Base-by-base conservation (phyloP, 2,329 filamentous ascomycete genomes). In the Aspergillus sp. region DNA sequence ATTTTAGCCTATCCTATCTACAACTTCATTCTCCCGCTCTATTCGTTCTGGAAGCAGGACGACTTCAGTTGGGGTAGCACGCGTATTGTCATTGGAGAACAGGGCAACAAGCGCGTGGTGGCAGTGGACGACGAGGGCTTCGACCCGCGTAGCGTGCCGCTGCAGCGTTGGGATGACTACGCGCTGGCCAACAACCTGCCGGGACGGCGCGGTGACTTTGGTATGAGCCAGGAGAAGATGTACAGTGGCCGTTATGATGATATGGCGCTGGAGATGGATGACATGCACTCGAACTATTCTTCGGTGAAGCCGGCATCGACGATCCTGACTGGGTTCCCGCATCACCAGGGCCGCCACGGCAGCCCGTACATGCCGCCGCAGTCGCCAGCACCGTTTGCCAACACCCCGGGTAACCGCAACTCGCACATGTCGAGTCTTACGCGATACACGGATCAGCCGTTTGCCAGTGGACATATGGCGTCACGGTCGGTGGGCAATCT, bases 1-100 rank as follows among this genome's bases (percentile, higher is more conserved):
- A 84, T 99, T 64, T 69, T 96, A n/a, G 95, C 95, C 2, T 97
- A 90, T 81, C 95, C 95, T 0, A 90, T 99, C 68, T 97, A 94
- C 81, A 95, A 90, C 3, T 91, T 99, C 70, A 74, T 96, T 64
- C 85, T 99, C 11, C 95, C 95, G 0, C 81, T 99, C 64, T 99
- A 98, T 81, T 96, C 94, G 0, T 99, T 99, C 88, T 99, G 95
- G 95, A 96, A 97, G 79, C 93, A 97, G 77, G 95, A 99, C 78
- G 94, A 99, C 80, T 99, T 99, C 83, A 89, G 89, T 2, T 99
- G 95, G 95, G 95, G 95, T 84, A 98, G 95, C 80, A 99, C 95
- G 1, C 92, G 95, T 85, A 88, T 99, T 66, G 95, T 99, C 67
- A 90, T 98, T 66, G 94, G 92, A 61, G 95, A 99, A 77, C 92